Evolutionary conservation across 2,329 filamentous ascomycete genomes (phyloP).

Genomic region (Verticillium tricorpus): DNA sequence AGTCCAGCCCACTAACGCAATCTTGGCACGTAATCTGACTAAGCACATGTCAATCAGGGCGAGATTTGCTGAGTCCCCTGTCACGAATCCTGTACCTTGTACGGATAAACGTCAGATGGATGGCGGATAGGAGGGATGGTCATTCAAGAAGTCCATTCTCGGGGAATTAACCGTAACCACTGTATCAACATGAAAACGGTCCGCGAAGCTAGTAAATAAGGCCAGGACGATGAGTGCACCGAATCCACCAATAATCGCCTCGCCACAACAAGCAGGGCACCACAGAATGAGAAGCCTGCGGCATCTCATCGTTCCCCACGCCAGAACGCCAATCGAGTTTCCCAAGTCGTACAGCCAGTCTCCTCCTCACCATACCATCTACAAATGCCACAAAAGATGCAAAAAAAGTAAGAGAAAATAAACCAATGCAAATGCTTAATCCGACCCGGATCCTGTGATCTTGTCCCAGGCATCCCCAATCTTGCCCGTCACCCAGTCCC

Average conservation of each 20-base stretch:
- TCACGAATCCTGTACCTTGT: too few relatives aligned
- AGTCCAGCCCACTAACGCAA: not conserved
- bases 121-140: too few relatives aligned
- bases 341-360: not conserved
- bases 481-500: slow-evolving; percentile 49
- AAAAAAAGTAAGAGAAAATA: not conserved
- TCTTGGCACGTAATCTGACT: not conserved
- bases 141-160: too few relatives aligned
- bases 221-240: too few relatives aligned
- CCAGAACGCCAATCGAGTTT: not conserved
- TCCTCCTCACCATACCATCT: not conserved
- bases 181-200: too few relatives aligned
- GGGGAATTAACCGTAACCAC: too few relatives aligned
- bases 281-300: not conserved
- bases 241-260: too few relatives aligned
- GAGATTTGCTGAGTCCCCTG: too few relatives aligned
- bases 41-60: not conserved
- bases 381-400: not conserved
- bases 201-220: too few relatives aligned
- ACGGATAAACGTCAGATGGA: too few relatives aligned
- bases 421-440: not conserved
- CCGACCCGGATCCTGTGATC: slow-evolving; percentile 24
- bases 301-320: not conserved
- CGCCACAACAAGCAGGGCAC: too few relatives aligned
- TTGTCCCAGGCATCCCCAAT: slow-evolving; percentile 42